Conservation (phyloP, 2,329 filamentous ascomycete genomes). For the Phaeoacremonium minimum region DNA sequence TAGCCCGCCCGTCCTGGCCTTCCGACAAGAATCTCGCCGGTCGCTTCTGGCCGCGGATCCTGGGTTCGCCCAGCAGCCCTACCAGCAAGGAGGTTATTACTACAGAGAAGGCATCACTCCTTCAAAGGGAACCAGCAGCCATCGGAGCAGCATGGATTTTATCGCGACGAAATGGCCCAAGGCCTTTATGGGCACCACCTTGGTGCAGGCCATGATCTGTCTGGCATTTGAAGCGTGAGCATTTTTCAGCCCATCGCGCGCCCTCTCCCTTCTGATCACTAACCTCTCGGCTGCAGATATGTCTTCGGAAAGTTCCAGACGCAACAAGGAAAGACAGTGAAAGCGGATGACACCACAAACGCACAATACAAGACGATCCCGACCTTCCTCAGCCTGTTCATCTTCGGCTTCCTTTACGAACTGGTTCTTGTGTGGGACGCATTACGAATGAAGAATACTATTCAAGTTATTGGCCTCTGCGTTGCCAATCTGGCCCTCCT, state of each 20-base stretch:
- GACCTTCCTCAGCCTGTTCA: constrained; percentile 92
- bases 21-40: constrained; percentile 37
- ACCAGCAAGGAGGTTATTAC: constrained; percentile 23
- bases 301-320: constrained; percentile 84
- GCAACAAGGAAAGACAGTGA: constrained; percentile 40
- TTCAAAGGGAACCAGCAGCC: constrained; percentile 26
- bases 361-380: constrained; percentile 72
- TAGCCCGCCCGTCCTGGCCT: constrained; percentile 38
- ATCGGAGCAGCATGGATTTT: constrained; percentile 60
- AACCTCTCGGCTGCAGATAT: constrained; percentile 53
- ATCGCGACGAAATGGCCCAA: constrained; percentile 86
- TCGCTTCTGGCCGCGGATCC: constrained; percentile 35
- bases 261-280: constrained; percentile 4
- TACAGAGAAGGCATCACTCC: constrained; percentile 25
- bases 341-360: constrained; percentile 36
- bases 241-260: background rate
- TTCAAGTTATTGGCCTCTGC: constrained; percentile 94
- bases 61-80: constrained; percentile 17
- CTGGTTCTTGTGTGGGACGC: constrained; percentile 90
- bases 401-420: constrained; percentile 94
- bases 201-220: constrained; percentile 74
- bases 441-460: constrained; percentile 91
- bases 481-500: constrained; percentile 87
- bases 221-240: constrained; percentile 83
- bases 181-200: constrained; percentile 70